Percentiles rank a stretch among this genome's conserved stretches.
Conservation (phyloP, 2,329 filamentous ascomycete genomes). For the Scedosporium minutisporum region DNA sequence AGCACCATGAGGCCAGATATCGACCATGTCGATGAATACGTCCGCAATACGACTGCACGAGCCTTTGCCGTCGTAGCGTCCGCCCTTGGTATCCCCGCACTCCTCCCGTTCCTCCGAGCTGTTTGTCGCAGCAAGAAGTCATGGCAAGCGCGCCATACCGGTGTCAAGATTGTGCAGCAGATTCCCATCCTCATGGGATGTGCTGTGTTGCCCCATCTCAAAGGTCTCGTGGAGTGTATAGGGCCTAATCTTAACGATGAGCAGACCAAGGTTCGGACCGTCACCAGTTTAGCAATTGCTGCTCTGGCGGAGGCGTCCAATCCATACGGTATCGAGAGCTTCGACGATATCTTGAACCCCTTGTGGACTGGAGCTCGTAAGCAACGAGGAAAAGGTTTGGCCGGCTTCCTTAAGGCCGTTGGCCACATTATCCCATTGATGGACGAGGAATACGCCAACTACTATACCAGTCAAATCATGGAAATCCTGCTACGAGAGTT, state of each 20-base stretch:
- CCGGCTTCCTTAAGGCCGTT: constrained; percentile 92
- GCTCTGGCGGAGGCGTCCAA: constrained; percentile 93
- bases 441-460: constrained; percentile 99
- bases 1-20: constrained; percentile 99
- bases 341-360: constrained; percentile 94
- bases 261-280: constrained; percentile 93
- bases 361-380: constrained; percentile 94
- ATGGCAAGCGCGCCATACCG: constrained; percentile 95
- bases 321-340: constrained; percentile 97
- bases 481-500: constrained; percentile 95
- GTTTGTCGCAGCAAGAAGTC: constrained; percentile 98
- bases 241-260: constrained; percentile 93
- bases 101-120: constrained; percentile 88
- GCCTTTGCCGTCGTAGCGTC: constrained; percentile 97
- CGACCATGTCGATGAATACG: constrained; percentile 96
- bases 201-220: constrained; percentile 87
- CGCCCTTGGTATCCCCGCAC: constrained; percentile 86
- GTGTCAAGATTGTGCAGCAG: constrained; percentile 98
- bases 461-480: constrained; percentile 98
- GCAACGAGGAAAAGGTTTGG: constrained; percentile 90
- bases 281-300: constrained; percentile 89
- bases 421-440: constrained; percentile 97
- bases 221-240: constrained; percentile 93
- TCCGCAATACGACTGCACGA: constrained; percentile 92
- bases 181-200: constrained; percentile 99